Base-by-base conservation (phyloP, 331 rosid genomes). In the Quercus lobata region DNA sequence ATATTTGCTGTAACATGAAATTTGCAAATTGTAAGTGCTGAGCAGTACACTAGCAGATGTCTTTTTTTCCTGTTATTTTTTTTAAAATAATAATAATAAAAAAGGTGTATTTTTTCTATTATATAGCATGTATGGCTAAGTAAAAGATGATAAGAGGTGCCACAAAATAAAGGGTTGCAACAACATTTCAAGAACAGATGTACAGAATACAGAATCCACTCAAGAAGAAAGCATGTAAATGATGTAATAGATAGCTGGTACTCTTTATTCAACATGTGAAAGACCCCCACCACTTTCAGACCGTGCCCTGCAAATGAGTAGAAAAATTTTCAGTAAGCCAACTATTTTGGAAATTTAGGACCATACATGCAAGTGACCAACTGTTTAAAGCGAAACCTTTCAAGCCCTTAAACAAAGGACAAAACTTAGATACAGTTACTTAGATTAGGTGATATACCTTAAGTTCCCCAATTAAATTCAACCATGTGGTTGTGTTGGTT, bases 251-350 rank as follows among this genome's bases (percentile, higher is more conserved):
- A 21, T 58, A 29, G 27, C 19, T 22, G 21, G 58, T 49, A 37
- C 56, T 73, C 72, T 73, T 94, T 92, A 91, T 88, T 81, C 99
- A 19, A 96, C 89, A 27, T 87, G 97, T 0, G 99, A 96, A 77
- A 93, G 82, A 52, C 99, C 96, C 1, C 95, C 91, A 9, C 97
- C 88, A 56, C 90, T 85, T 83, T 93, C 98, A 41, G 98, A 94
- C 63, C 41, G 87, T 10, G 99, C 89, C 91, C 99, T 95, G 78
- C 76, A 79, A 80, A 72, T 37, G 46, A 69, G 60, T 78, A 56
- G 17, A 63, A 73, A 73, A 8, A n/a, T 58, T 35, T 18, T 57
- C 22, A 34, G 25, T 11, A 54, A 12, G 69, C 69, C 8, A 57
- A 44, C 46, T 44, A 22, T 19, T 27, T 27, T 8, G 53, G 18